Evolutionary conservation across 1,284 basidiomycete genomes (phyloP), one percentile per base, ranked within the genome.

Genomic region (Boletus sp.): DNA sequence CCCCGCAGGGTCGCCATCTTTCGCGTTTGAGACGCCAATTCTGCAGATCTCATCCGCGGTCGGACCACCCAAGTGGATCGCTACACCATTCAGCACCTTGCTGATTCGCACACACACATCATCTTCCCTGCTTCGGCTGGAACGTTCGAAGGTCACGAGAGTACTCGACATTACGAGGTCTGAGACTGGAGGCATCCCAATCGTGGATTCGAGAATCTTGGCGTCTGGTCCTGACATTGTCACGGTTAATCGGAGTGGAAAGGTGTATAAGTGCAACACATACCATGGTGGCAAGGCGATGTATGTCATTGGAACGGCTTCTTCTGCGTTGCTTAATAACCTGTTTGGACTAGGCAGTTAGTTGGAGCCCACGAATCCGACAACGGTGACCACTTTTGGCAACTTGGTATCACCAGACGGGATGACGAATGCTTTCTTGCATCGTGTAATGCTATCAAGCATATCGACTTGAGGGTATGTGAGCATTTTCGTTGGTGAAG

Each of bases 391-490:
- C 17, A 48, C 37, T 69, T 68, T 48, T 66, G 59, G 61, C 66
- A 61, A 29, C 52, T 66, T 14, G 54, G 63, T 29, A 22, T 53
- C 30, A 64, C 66, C 16, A 4, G 36, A 30, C 54, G 54, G 48
- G 52, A 33, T 37, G 56, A 63, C 22, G 62, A 55, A 36, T 71
- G 53, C 46, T 61, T 62, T 39, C 52, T 73, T 30, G 50, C 68
- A 5, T 71, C 70, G 8, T 59, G 54, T 19, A 66, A 59, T 30
- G 46, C 37, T 6, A 57, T 77, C 10, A 57, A 62, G 34, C 62
- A 70, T 19, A 45, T 77, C 16, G 81, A 83, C 59, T 64, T 77
- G 20, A 66, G 81, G 50, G 81, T 82, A 66, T n/a, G 65, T 41
- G 10, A 17, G 16, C 22, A 17, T 41, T 12, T 36, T 22, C 34